phyloP scores from a whole-genome alignment of 2,329 filamentous ascomycete species.

The Neocucurbitaria cava region DNA sequence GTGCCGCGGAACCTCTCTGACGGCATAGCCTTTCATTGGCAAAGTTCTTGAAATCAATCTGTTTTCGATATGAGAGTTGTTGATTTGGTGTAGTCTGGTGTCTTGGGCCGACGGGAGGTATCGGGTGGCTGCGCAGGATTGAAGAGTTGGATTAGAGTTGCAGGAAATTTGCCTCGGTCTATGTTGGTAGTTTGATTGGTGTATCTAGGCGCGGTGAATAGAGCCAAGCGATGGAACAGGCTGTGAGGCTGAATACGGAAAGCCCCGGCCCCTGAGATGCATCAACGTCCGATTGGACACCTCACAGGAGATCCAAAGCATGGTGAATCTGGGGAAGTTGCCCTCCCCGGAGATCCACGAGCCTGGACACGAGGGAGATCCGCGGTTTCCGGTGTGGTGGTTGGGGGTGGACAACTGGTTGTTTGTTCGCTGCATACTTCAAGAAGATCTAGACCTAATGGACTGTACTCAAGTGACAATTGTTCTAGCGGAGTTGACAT shows the following conservation, averaged over 20 bases:
- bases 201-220: neutral
- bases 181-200: conserved; percentile 7
- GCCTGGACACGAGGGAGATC: neutral
- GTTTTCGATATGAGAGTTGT: neutral
- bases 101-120: conserved; percentile 3
- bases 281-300: neutral
- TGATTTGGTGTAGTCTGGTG: neutral
- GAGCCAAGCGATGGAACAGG: conserved; percentile 1
- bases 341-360: neutral
- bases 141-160: neutral
- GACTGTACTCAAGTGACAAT: neutral
- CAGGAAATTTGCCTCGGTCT: conserved; percentile 11
- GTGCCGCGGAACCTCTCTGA: neutral
- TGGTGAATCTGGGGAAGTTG: neutral
- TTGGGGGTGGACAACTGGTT: neutral
- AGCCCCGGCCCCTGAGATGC: conserved; percentile 6
- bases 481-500: neutral
- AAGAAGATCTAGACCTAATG: neutral
- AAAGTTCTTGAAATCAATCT: no score
- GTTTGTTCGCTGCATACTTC: no score
- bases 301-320: conserved; percentile 3
- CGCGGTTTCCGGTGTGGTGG: neutral
- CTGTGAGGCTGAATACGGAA: neutral
- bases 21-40: neutral
- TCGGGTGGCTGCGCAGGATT: neutral